Evolutionary conservation across 2,329 filamentous ascomycete species (phyloP).

Genomic region (Epichloe glyceriae): DNA sequence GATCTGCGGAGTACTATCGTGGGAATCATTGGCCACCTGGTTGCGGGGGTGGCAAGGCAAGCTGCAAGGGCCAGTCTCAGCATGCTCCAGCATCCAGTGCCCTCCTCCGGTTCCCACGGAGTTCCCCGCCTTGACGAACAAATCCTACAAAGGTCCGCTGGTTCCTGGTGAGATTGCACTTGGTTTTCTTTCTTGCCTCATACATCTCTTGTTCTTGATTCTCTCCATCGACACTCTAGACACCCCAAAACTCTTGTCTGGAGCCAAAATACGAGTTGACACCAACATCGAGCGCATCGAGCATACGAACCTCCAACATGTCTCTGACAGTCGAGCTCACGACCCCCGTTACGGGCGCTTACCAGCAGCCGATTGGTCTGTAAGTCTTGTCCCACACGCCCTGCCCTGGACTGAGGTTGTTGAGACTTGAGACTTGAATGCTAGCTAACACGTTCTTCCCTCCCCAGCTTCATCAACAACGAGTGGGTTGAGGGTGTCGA

Average conservation of each 20-base stretch:
- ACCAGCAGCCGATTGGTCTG: conserved; percentile 49
- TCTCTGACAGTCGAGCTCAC: conserved; percentile 47
- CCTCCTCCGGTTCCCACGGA: neutral
- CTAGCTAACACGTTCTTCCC: neutral
- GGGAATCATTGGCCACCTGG: no score
- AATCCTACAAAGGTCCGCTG: neutral
- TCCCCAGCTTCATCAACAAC: conserved; percentile 73
- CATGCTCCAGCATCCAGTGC: neutral
- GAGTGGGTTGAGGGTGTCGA: conserved; percentile 70
- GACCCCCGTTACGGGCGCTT: conserved; percentile 51
- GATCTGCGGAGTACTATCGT: no score
- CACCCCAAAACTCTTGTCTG: neutral
- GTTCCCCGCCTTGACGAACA: neutral
- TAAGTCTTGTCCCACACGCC: conserved; percentile 25
- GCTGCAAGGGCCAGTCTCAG: neutral
- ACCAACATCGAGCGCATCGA: neutral
- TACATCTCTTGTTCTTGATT: neutral
- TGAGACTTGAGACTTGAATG: neutral
- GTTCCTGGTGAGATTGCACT: neutral
- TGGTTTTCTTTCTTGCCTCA: neutral
- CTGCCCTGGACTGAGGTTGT: neutral
- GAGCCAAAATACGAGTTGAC: neutral
- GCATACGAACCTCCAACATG: conserved; percentile 20
- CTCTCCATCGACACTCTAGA: neutral
- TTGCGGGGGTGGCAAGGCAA: neutral